phyloP scores from a whole-genome alignment of 2,329 filamentous ascomycete genomes.

The Plenodomus tracheiphilus region DNA sequence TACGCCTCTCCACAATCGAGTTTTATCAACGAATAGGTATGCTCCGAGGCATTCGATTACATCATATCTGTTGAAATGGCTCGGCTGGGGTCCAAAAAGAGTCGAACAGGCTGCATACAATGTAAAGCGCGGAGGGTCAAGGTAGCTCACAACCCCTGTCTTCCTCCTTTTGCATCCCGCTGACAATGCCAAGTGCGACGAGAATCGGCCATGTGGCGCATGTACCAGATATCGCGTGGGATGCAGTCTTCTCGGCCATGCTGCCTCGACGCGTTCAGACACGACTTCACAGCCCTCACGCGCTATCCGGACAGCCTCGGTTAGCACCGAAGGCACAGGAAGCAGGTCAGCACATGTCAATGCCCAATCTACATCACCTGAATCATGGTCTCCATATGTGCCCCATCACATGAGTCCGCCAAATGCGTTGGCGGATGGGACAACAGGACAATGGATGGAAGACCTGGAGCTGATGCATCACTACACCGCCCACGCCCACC shows the following conservation, averaged over 20 bases:
- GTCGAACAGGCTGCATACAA: slow-evolving; percentile 27
- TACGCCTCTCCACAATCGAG: background rate
- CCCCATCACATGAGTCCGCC: background rate
- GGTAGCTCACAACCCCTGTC: slow-evolving; percentile 8
- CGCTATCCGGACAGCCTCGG: slow-evolving; percentile 1
- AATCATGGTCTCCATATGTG: background rate
- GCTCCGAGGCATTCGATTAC: background rate
- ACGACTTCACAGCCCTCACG: background rate
- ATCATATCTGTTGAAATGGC: slow-evolving; percentile 4
- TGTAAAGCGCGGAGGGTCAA: slow-evolving; percentile 36
- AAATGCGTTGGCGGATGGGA: background rate
- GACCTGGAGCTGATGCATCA: slow-evolving; percentile 38
- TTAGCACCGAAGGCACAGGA: slow-evolving; percentile 1
- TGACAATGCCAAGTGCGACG: slow-evolving; percentile 30
- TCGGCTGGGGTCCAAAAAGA: slow-evolving; percentile 9
- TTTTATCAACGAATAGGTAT: background rate
- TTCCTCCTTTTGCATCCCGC: background rate
- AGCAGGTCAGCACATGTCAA: slow-evolving; percentile 1
- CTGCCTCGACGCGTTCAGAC: background rate
- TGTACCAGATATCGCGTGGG: slow-evolving; percentile 32
- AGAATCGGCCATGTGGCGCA: slow-evolving; percentile 31
- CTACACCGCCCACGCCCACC: slow-evolving; percentile 28
- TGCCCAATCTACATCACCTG: slow-evolving; percentile 8
- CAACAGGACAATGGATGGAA: slow-evolving; percentile 22
- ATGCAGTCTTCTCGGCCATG: slow-evolving; percentile 28